Conservation (phyloP, 2,329 filamentous ascomycete genomes). For the Pseudocercospora eumusae region DNA sequence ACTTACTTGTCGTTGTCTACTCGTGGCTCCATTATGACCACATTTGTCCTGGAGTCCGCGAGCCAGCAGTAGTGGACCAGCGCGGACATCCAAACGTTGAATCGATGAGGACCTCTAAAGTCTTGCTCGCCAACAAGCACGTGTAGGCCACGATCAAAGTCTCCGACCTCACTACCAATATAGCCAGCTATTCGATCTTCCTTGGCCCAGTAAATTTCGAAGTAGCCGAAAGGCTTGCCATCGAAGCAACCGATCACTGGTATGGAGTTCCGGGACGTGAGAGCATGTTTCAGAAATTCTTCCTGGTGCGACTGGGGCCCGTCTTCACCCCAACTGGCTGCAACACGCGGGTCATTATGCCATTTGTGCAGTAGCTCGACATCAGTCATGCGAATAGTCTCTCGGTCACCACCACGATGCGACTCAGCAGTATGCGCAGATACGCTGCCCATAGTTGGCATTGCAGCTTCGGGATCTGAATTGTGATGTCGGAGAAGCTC, state of each 20-base stretch:
- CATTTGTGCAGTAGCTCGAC: constrained; percentile 75
- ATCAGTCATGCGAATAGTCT: constrained; percentile 51
- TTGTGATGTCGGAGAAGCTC: constrained; percentile 24
- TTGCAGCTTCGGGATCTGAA: constrained; percentile 49
- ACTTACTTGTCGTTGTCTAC: constrained; percentile 83
- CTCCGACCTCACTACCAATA: constrained; percentile 66
- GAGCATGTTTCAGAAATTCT: constrained; percentile 65
- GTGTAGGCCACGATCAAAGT: constrained; percentile 88
- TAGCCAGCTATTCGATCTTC: constrained; percentile 77
- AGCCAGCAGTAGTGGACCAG: constrained; percentile 84
- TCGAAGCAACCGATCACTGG: constrained; percentile 93
- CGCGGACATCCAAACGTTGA: constrained; percentile 78
- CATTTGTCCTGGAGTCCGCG: constrained; percentile 77
- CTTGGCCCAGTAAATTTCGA: constrained; percentile 98
- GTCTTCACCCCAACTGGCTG: constrained; percentile 77
- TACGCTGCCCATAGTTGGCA: constrained; percentile 38
- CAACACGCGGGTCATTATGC: constrained; percentile 84
- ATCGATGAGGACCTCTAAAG: constrained; percentile 74
- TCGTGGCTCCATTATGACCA: constrained; percentile 82
- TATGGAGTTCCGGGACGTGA: constrained; percentile 75
- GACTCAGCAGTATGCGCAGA: constrained; percentile 19
- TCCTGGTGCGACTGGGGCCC: constrained; percentile 60
- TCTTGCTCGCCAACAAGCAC: constrained; percentile 90
- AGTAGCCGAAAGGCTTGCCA: constrained; percentile 92
- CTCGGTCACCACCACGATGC: constrained; percentile 8